Evolutionary conservation across 495 filamentous ascomycete species (phyloP), one percentile per base, ranked within the genome.

Genomic region (Darksidea phi): DNA sequence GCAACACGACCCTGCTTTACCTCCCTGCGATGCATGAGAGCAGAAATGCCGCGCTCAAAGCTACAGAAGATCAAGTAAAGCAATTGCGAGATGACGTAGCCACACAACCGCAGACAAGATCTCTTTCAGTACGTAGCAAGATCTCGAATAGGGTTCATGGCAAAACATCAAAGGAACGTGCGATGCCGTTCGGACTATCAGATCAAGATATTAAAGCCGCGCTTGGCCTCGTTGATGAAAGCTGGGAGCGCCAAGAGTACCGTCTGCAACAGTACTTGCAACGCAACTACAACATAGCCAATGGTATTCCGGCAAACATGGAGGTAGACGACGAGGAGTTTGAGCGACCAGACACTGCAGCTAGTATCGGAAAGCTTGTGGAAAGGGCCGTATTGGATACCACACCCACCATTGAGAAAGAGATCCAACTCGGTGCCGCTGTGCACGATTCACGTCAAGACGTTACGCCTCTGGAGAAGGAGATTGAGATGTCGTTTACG

Each of bases 1-100:
- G 80, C 17, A 92, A 92, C 65, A 79, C 78, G 13, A 81, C 82
- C 1, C 69, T 92, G 2, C 65, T 88, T 20, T 84, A 82, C 54
- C 77, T 92, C 15, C 86, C 88, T 8, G 73, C 69, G 13, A 88
- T 91, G 85, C 79, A 82, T 34, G 75, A 78, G 41, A 86, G 88
- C 56, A 80, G 86, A 43, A 70, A 74, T 15, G 74, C 79, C 54
- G 84, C 87, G 0, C 78, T 90, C 48, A 82, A 84, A 48, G 81
- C 79, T 28, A 79, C 90, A 34, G 84, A 82, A 45, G 74, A 78
- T 21, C 82, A 84, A 56, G 79, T 87, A 52, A 81, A 75, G 59
- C 74, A 82, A n/a, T 77, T 77, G 76, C 63, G 78, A 71, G 55
- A 71, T 65, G 41, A 70, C 32, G 57, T 58, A 15, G 53, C 69